A percentile compares a stretch with the other conserved stretches of the same genome.
Conservation (phyloP, 495 filamentous ascomycete species). For the Neurospora pannonica region DNA sequence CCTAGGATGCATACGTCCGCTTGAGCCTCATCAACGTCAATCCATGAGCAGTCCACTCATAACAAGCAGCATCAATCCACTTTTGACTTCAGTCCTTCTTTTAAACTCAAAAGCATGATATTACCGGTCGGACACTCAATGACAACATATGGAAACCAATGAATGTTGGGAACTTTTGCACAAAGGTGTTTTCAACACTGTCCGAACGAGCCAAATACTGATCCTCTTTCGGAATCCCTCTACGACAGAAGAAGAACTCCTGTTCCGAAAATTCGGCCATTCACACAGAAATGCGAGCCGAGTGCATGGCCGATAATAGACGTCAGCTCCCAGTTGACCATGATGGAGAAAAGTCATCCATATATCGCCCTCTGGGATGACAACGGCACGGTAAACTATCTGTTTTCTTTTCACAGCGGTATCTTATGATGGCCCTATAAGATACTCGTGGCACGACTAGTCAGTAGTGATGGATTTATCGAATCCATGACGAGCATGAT, state of each 20-base stretch:
- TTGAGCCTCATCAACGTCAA: not conserved
- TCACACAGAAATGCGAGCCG: not conserved
- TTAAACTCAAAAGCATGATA: not conserved
- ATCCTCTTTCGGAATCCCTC: not conserved
- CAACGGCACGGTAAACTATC: not conserved
- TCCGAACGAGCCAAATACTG: not conserved
- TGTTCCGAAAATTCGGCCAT: not conserved
- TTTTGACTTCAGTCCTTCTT: not conserved
- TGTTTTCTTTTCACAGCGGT: not conserved
- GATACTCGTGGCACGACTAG: not conserved
- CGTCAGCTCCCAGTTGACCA: not conserved
- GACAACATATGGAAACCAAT: not conserved
- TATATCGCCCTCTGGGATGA: not conserved
- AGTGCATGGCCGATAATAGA: not conserved
- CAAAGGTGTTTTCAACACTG: not conserved
- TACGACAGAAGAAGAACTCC: not conserved
- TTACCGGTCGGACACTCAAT: not conserved
- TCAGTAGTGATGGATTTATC: not conserved
- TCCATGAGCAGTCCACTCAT: not conserved
- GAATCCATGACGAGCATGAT: not conserved
- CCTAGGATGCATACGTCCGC: not conserved
- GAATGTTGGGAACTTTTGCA: not conserved
- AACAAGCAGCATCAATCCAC: not conserved
- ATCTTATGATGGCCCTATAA: not conserved
- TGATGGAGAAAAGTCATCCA: not conserved